Percentiles rank a stretch among this genome's conserved stretches.
phyloP scores from a whole-genome alignment of 495 filamentous ascomycete genomes.

The Neohortaea acidophila region DNA sequence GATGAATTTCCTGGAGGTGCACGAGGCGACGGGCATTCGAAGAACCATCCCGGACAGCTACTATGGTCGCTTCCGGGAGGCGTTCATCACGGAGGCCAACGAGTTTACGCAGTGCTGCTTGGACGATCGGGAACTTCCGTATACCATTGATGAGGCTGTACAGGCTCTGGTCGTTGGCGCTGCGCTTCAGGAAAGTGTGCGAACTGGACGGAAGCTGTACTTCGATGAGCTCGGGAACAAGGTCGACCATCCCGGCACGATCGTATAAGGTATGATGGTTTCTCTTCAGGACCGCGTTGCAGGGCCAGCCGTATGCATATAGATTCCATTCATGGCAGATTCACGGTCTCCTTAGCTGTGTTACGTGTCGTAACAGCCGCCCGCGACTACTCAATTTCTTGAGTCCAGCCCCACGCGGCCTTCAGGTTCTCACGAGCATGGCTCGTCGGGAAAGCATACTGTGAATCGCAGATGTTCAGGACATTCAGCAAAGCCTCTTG shows the following conservation, averaged over 20 bases:
- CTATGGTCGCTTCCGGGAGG: conserved; percentile 46
- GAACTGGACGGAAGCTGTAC: conserved; percentile 40
- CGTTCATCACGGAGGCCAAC: conserved; percentile 47
- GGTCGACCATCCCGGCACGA: conserved; percentile 11
- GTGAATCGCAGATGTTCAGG: conserved; percentile 30
- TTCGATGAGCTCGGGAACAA: conserved; percentile 35
- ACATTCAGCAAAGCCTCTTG: conserved; percentile 32
- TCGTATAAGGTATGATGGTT: too few species aligned
- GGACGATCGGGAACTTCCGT: conserved; percentile 36
- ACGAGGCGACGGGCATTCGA: conserved; percentile 34
- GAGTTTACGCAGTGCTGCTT: conserved; percentile 42
- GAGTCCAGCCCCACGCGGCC: conserved; percentile 8
- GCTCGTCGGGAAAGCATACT: conserved; percentile 32
- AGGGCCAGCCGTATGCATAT: too few species aligned
- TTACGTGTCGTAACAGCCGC: too few species aligned
- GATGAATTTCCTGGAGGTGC: conserved; percentile 37
- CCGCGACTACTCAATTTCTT: too few species aligned
- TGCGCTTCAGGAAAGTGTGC: conserved; percentile 44
- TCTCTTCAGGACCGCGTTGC: too few species aligned
- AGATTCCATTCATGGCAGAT: too few species aligned
- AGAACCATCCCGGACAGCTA: conserved; percentile 45
- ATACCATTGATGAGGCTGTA: conserved; percentile 40
- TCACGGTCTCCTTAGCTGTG: too few species aligned
- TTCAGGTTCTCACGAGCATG: conserved; percentile 4
- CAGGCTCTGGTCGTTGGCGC: conserved; percentile 44